Evolutionary conservation across 2,329 filamentous ascomycete genomes (phyloP).

Genomic region (Ascochyta lentis): DNA sequence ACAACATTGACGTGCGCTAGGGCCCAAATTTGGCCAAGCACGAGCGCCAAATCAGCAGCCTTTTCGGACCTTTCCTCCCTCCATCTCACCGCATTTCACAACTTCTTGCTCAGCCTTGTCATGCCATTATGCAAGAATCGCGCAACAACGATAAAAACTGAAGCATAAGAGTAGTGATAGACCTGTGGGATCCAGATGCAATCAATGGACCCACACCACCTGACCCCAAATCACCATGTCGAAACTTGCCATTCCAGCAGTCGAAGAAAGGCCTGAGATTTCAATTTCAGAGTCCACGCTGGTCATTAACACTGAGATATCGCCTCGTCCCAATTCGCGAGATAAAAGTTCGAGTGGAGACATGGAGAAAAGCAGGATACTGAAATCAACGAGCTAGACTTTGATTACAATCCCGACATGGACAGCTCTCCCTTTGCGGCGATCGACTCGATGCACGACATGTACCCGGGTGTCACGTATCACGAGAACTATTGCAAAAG

Average conservation of each 20-base stretch:
- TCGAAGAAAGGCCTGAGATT: not conserved
- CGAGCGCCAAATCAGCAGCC: not conserved
- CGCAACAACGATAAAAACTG: not conserved
- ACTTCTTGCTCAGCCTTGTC: not conserved
- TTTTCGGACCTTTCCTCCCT: too few relatives aligned
- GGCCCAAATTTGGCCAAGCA: not conserved
- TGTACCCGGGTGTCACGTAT: too few relatives aligned
- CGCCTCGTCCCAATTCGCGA: not conserved
- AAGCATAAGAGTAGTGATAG: not conserved
- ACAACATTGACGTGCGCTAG: not conserved
- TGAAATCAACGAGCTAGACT: conserved; percentile 2
- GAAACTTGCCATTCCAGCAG: not conserved
- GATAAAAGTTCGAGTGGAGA: not conserved
- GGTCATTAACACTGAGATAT: not conserved
- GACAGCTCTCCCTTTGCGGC: not conserved
- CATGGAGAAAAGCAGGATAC: not conserved
- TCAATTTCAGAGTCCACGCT: not conserved
- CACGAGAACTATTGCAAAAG: too few relatives aligned
- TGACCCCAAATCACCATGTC: not conserved
- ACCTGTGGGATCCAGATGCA: not conserved
- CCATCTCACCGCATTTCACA: too few relatives aligned
- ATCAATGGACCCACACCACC: not conserved
- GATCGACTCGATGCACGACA: not conserved
- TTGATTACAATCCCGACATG: not conserved
- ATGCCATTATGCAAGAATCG: too few relatives aligned